Conservation (phyloP, 352 stramenopile genomes). For the Phytopythium montanum region DNA sequence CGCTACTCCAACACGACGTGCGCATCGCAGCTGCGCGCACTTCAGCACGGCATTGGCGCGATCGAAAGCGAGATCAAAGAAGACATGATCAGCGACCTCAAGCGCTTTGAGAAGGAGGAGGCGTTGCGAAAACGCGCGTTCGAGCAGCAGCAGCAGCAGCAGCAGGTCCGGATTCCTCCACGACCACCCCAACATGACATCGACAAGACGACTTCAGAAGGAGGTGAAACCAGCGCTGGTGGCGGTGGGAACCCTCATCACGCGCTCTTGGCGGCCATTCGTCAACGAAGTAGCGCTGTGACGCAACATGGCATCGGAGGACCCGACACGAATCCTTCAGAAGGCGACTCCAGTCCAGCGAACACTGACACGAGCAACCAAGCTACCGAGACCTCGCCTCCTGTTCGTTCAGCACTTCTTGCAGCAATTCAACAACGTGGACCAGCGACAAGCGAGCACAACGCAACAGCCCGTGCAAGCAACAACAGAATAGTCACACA, state of each 20-base stretch:
- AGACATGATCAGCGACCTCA: conserved; percentile 56
- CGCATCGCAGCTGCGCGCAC: conserved; percentile 39
- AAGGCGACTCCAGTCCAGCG: neutral
- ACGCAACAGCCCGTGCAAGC: neutral
- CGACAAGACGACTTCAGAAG: neutral
- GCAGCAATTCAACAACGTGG: neutral
- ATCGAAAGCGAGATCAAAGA: conserved; percentile 69
- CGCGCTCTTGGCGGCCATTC: conserved; percentile 17
- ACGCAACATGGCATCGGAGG: neutral
- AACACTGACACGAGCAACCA: neutral
- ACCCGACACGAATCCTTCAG: neutral
- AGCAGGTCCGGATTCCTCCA: conserved; percentile 1
- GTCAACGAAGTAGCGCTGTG: conserved; percentile 3
- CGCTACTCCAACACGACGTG: conserved; percentile 72
- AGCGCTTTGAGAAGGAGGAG: conserved; percentile 49
- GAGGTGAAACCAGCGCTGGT: neutral
- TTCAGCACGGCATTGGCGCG: conserved; percentile 51
- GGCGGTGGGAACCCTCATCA: conserved; percentile 8
- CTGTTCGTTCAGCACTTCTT: neutral
- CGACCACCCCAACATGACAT: no score
- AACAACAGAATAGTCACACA: neutral
- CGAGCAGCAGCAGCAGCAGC: conserved; percentile 22
- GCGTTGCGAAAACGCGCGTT: conserved; percentile 25
- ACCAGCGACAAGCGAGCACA: neutral
- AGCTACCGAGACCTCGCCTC: neutral